Evolutionary conservation across 1,284 basidiomycete species (phyloP).

Genomic region (Ceratobasidium theobromae): DNA sequence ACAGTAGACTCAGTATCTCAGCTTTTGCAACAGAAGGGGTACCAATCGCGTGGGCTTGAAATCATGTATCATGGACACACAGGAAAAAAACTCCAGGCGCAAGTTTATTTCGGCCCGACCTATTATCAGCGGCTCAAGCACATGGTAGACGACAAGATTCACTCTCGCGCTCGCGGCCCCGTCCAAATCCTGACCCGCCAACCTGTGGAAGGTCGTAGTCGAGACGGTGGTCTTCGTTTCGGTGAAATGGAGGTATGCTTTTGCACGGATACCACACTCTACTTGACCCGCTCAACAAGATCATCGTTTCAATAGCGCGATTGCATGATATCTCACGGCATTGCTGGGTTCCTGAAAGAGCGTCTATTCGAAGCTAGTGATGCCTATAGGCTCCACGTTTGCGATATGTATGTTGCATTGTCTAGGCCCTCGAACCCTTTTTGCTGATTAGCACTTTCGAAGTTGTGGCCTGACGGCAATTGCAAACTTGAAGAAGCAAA

Average conservation of each 20-base stretch:
- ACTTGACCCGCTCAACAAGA: neutral
- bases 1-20: slow-evolving; percentile 94
- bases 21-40: slow-evolving; percentile 80
- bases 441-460: slow-evolving; percentile 33
- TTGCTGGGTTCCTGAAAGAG: slow-evolving; percentile 96
- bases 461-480: slow-evolving; percentile 94
- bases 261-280: neutral
- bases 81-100: slow-evolving; percentile 94
- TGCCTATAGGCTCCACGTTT: slow-evolving; percentile 94
- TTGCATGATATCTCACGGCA: slow-evolving; percentile 99
- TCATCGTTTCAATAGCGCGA: slow-evolving; percentile 57
- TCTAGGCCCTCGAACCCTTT: slow-evolving; percentile 10
- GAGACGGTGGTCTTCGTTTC: slow-evolving; percentile 98
- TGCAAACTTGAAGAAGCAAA: slow-evolving; percentile 91
- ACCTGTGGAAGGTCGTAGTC: slow-evolving; percentile 98
- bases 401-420: slow-evolving; percentile 75
- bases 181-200: slow-evolving; percentile 98
- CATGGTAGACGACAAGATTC: slow-evolving; percentile 99
- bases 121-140: slow-evolving; percentile 99
- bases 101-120: slow-evolving; percentile 97
- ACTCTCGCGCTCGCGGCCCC: slow-evolving; percentile 94
- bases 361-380: slow-evolving; percentile 92
- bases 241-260: slow-evolving; percentile 90
- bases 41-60: slow-evolving; percentile 94
- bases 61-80: slow-evolving; percentile 99